A percentile compares a stretch with the other conserved stretches of the same genome.
These are phyloP conservation scores for Acarospora socialis DNA, from an alignment of 2,329 filamentous ascomycete genomes.

Conservation along the genomic window DNA sequence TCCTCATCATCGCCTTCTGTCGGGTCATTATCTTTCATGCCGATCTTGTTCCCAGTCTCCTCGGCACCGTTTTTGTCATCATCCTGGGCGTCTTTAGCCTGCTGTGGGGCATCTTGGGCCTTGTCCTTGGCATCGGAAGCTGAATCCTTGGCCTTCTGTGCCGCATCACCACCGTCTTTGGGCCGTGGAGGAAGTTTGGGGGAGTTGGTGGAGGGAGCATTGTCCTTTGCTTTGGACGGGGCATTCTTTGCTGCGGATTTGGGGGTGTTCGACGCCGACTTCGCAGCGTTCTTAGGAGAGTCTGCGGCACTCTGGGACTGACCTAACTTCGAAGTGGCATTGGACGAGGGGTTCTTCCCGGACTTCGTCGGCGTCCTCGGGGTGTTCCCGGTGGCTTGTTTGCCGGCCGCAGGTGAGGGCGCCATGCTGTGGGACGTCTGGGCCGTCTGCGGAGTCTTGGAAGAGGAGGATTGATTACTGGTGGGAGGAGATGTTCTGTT, in stretches of 20 bases:
- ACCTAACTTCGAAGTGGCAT: slow-evolving; percentile 11
- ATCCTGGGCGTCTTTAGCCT: slow-evolving; percentile 12
- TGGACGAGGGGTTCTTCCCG: slow-evolving; percentile 11
- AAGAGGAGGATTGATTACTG: slow-evolving; percentile 9
- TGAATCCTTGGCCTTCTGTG: slow-evolving; percentile 28
- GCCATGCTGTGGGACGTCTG: slow-evolving; percentile 13
- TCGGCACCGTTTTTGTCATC: slow-evolving; percentile 10
- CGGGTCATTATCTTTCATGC: slow-evolving; percentile 12
- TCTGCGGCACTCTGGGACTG: slow-evolving; percentile 10
- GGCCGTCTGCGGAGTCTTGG: slow-evolving; percentile 10
- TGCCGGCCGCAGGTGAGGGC: slow-evolving; percentile 13
- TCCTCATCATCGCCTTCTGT: slow-evolving; percentile 13
- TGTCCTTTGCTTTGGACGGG: slow-evolving; percentile 7
- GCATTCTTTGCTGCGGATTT: slow-evolving; percentile 9
- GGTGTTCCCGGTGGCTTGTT: slow-evolving; percentile 7
- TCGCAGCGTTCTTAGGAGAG: slow-evolving; percentile 6
- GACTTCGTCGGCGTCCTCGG: slow-evolving; percentile 12
- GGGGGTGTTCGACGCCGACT: slow-evolving; percentile 11
- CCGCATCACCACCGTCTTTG: slow-evolving; percentile 8
- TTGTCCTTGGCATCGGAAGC: slow-evolving; percentile 57
- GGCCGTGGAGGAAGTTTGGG: slow-evolving; percentile 13
- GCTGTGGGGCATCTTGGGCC: slow-evolving; percentile 10
- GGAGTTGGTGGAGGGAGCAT: slow-evolving; percentile 6
- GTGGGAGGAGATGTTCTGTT: slow-evolving; percentile 11
- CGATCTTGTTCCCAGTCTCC: slow-evolving; percentile 8